Base-by-base conservation (phyloP, 345 rosid species). In the Theobroma cacao region DNA sequence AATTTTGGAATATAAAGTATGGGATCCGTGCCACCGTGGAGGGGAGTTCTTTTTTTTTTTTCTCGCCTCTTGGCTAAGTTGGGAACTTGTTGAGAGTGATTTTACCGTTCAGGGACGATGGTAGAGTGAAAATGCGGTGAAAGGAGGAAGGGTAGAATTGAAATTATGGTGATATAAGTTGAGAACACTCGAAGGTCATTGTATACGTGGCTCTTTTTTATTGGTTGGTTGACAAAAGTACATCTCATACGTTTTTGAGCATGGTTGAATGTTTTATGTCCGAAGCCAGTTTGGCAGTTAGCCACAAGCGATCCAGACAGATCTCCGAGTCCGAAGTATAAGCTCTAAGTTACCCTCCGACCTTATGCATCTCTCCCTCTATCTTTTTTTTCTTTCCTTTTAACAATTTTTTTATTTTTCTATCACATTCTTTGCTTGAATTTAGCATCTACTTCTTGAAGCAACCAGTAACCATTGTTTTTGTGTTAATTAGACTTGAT, bases 1-100 rank as follows among this genome's bases (percentile, higher is more conserved):
- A 26, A 80, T 9, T 65, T 26, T 60, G 82, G 22, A 62, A 56
- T 45, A 71, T 43, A 73, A 56, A 79, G 80, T 80, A 85, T 82
- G 53, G 38, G 82, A 87, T 81, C 63, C 38, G 56, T 17, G 41
- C 74, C 52, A 26, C 45, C 48, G 18, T 17, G 31, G 47, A 47
- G 10, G n/a, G 22, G 20, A 64, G 55, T 36, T 36, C 40, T 73
- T 26, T 58, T 20, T 22, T 15, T 18, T 18, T 12, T 50, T 72
- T 4, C 11, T 13, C 7, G 4, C 10, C 15, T 52, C 58, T 52
- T 52, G 20, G 20, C 15, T 20, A 30, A 20, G n/a, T 34, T 55
- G 45, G 45, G 60, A 52, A 31, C 20, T 36, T 38, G 15, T 17
- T 5, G 20, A n/a, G 38, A 6, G 33, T 28, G 38, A 61, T 14